phyloP scores from a whole-genome alignment of 768 basidiomycete genomes.

The Agrocybe praecox region DNA sequence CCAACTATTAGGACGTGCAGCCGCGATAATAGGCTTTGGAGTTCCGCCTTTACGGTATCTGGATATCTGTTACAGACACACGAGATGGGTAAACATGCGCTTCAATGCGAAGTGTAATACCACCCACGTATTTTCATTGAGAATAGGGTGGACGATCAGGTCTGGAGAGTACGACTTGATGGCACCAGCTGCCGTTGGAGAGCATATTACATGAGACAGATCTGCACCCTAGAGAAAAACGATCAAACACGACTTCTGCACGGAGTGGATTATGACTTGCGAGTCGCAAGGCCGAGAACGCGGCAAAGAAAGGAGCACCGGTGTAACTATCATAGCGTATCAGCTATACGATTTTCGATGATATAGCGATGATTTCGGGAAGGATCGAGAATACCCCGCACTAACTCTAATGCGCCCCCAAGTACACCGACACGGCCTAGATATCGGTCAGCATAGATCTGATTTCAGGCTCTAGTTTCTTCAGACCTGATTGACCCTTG shows the following conservation, averaged over 20 bases:
- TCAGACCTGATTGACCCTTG: slow-evolving; percentile 90
- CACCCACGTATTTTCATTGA: slow-evolving; percentile 66
- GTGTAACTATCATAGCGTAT: slow-evolving; percentile 64
- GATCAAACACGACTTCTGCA: not conserved
- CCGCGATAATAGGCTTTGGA: slow-evolving; percentile 75
- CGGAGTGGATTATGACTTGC: slow-evolving; percentile 40
- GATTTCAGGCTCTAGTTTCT: not conserved
- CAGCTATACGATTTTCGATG: no score
- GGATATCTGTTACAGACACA: no score
- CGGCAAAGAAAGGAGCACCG: slow-evolving; percentile 95
- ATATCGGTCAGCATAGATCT: not conserved
- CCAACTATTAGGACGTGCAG: slow-evolving; percentile 94
- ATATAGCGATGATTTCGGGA: no score
- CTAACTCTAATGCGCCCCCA: slow-evolving; percentile 92
- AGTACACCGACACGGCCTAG: slow-evolving; percentile 89
- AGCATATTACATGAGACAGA: slow-evolving; percentile 96
- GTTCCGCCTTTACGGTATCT: slow-evolving; percentile 48
- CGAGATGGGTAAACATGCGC: not conserved
- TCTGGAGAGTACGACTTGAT: slow-evolving; percentile 99
- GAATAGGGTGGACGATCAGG: slow-evolving; percentile 94
- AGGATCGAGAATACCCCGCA: not conserved
- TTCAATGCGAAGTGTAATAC: not conserved
- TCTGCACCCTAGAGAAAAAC: slow-evolving; percentile 71
- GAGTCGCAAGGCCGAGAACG: slow-evolving; percentile 87
- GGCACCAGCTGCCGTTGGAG: slow-evolving; percentile 86